Evolutionary conservation across 2,329 filamentous ascomycete genomes (phyloP).

Genomic region (Lachnellula hyalina): DNA sequence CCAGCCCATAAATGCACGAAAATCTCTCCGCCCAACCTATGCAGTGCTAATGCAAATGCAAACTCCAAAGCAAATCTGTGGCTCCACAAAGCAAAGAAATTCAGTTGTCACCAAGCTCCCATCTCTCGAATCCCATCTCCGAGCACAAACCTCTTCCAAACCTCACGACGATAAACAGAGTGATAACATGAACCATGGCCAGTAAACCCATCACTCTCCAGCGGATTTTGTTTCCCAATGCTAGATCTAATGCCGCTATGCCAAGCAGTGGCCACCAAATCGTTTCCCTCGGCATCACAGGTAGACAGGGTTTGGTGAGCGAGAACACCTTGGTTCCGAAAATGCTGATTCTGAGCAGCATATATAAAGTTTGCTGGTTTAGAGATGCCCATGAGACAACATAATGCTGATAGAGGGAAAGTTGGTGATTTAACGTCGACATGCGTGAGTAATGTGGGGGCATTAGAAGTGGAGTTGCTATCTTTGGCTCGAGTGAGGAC

Average conservation of each 20-base stretch:
- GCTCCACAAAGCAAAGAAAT: background rate
- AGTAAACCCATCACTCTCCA: constrained; percentile 36
- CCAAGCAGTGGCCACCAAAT: constrained; percentile 63
- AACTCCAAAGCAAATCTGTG: background rate
- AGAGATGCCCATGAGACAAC: constrained; percentile 28
- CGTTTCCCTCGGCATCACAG: constrained; percentile 58
- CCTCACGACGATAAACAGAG: constrained; percentile 38
- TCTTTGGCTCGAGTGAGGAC: constrained; percentile 7
- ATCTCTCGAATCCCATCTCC: constrained; percentile 1
- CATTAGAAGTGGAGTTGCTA: constrained; percentile 35
- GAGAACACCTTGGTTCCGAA: constrained; percentile 66
- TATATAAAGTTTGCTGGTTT: constrained; percentile 32
- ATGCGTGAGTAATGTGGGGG: constrained; percentile 34
- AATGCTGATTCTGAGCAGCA: constrained; percentile 48
- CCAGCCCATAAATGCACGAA: background rate
- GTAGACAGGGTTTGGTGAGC: constrained; percentile 64
- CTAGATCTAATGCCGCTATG: constrained; percentile 63
- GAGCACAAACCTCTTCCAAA: constrained; percentile 21
- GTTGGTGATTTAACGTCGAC: constrained; percentile 25
- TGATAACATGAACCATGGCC: constrained; percentile 41
- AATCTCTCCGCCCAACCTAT: background rate
- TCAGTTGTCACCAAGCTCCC: background rate
- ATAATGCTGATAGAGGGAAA: constrained; percentile 33
- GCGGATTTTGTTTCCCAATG: constrained; percentile 35
- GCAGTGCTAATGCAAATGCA: background rate